Base-by-base conservation (phyloP, 345 rosid genomes). In the Brassica juncea region DNA sequence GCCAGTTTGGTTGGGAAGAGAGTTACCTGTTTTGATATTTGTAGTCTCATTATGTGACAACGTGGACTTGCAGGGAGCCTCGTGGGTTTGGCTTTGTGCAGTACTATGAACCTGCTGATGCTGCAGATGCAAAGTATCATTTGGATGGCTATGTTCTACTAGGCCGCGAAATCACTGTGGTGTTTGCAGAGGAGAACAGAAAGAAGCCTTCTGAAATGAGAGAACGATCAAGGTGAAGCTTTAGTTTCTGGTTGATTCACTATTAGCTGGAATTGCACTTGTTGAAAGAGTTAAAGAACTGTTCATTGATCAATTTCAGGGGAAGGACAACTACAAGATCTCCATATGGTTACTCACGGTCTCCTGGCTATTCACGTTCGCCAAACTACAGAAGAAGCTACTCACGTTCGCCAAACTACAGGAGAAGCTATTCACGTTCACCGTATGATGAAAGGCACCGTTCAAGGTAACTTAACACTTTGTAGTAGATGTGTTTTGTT, bases 51-150 rank as follows among this genome's bases (percentile, higher is more conserved):
- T 49, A 28, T 47, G 12, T 60, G 8, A 68, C n/a, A 1, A 15
- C 34, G 11, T 67, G 16, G 63, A 60, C 55, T 34, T 80, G 82
- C 86, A 94, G 98, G 85, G 89, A 87, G 74, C 97, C 97, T 4
- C 94, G 97, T 3, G 98, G 98, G 27, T 94, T 94, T 72, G 98
- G 98, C 34, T 94, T 94, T 84, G 89, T 94, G 67, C 98, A 94
- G 77, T 94, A 77, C 86, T 70, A 87, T 44, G 91, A 94, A 73
- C 89, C 93, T 42, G 92, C 86, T 70, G 98, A 94, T 89, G 97
- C 98, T 70, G 92, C 89, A 11, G 96, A 94, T 83, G 97, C 97
- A 28, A 91, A 94, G 75, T 84, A 86, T 80, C 90, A 87, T 72
- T 80, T 94, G 90, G 97, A 94, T 84, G 97, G 98, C 30, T 87